A percentile compares a stretch with the other conserved stretches of the same genome.
Conservation (phyloP, 2,329 filamentous ascomycete species). For the Diplocarpon rosae region DNA sequence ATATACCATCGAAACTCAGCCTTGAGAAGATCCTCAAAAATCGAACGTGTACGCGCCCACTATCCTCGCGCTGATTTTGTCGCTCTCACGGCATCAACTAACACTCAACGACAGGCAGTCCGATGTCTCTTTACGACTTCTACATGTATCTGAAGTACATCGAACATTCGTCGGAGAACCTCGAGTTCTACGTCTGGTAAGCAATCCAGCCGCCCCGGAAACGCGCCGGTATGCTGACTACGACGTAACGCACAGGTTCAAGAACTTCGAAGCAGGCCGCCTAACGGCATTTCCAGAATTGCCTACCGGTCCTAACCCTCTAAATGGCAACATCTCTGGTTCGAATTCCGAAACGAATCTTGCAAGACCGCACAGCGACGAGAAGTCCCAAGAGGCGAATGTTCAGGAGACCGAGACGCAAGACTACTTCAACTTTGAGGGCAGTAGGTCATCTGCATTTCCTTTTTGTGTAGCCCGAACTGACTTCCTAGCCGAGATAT, state of each 20-base stretch:
- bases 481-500: slow-evolving; percentile 11
- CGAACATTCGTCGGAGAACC: slow-evolving; percentile 37
- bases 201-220: slow-evolving; percentile 4
- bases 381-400: slow-evolving; percentile 1
- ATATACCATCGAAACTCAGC: slow-evolving; percentile 31
- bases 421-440: slow-evolving; percentile 7
- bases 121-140: slow-evolving; percentile 39
- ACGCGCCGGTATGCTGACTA: neutral
- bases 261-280: slow-evolving; percentile 31
- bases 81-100: neutral
- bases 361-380: slow-evolving; percentile 5
- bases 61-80: too few relatives aligned
- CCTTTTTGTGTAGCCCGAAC: neutral
- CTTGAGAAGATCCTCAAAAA: slow-evolving; percentile 38
- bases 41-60: slow-evolving; percentile 32
- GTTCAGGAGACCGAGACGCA: slow-evolving; percentile 1
- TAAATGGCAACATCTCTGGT: slow-evolving; percentile 4
- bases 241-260: slow-evolving; percentile 28
- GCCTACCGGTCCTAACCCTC: slow-evolving; percentile 7
- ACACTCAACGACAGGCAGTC: slow-evolving; percentile 28
- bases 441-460: slow-evolving; percentile 1
- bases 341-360: slow-evolving; percentile 6
- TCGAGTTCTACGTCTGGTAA: slow-evolving; percentile 40
- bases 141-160: slow-evolving; percentile 42
- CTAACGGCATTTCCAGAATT: slow-evolving; percentile 14